phyloP scores from a whole-genome alignment of 2,329 filamentous ascomycete genomes.

The Aspergillus novofumigatus region DNA sequence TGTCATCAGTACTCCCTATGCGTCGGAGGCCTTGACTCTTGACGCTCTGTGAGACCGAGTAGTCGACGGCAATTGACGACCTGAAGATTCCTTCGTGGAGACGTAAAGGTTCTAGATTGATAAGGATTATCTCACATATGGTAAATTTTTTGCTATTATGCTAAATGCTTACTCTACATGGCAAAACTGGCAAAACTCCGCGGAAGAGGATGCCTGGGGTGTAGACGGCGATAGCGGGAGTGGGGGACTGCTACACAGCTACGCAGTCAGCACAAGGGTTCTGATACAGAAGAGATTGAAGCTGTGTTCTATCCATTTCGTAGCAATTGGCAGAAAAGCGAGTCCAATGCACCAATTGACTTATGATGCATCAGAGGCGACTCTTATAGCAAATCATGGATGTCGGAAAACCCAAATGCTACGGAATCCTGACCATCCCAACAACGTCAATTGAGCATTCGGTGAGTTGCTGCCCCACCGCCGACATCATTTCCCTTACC shows the following conservation, averaged over 20 bases:
- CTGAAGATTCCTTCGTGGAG: not conserved
- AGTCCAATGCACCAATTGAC: no score
- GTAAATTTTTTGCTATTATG: not conserved
- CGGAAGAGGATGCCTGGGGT: not conserved
- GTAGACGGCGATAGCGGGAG: not conserved
- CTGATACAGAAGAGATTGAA: not conserved
- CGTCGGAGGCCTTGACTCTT: no score
- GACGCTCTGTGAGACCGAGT: not conserved
- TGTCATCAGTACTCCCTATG: not conserved
- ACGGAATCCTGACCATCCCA: not conserved
- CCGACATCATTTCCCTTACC: slow-evolving; percentile 2
- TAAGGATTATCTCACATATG: not conserved
- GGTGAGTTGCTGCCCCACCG: slow-evolving; percentile 3
- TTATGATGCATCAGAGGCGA: not conserved
- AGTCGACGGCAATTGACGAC: not conserved
- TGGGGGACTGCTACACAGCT: not conserved
- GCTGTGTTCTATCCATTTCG: no score
- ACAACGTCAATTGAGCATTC: not conserved
- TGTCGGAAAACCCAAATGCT: not conserved
- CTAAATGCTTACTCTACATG: not conserved
- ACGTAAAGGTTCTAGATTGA: not conserved
- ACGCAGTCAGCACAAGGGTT: not conserved
- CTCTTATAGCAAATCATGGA: not conserved
- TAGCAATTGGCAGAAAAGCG: no score
- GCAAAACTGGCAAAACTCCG: not conserved